Base-by-base conservation (phyloP, 257 asterid genomes). In the Plantago major region DNA sequence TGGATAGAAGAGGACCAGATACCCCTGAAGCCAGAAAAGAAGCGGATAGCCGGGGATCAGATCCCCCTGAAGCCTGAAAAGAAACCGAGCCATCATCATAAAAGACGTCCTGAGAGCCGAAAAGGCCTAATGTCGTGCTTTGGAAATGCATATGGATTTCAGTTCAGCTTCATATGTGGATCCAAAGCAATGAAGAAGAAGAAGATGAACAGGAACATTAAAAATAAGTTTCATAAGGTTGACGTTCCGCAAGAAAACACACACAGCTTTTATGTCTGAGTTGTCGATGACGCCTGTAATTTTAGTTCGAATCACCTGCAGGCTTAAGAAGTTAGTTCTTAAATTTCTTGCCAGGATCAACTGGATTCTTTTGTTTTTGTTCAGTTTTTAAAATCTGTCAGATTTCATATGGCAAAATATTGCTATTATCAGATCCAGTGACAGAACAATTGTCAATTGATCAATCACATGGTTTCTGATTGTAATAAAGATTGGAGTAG, bases 101-200 rank as follows among this genome's bases (percentile, higher is more conserved):
- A 67, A 55, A 72, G 51, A 43, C 48, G 51, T 37, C 15, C 87
- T 1, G 72, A 73, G 12, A 70, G 68, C 67, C 67, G 70, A 9
- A 71, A 45, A 11, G 92, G 95, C 50, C 44, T 79, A 40, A 49
- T 90, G 63, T 85, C 95, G 12, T 85, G 96, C 52, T 78, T 90
- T 3, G 88, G 82, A 0, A 82, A 70, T 50, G 80, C 75, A 5
- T 51, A 73, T 38, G 96, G 90, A 37, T 70, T 85, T 10, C 72
- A 81, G 63, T 85, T 75, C 73, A 80, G 81, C 45, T 60, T 90
- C 62, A 61, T 74, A 3, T 90, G 92, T 22, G 97, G 88, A 17
- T 71, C 81, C 0, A 60, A 63, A 33, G 26, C 48, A 0, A 42
- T 48, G 62, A 71, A 68, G 70, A 60, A 46, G 63, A 81, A 59